phyloP scores from a whole-genome alignment of 2,329 filamentous ascomycete genomes.

The Chalara sp. region DNA sequence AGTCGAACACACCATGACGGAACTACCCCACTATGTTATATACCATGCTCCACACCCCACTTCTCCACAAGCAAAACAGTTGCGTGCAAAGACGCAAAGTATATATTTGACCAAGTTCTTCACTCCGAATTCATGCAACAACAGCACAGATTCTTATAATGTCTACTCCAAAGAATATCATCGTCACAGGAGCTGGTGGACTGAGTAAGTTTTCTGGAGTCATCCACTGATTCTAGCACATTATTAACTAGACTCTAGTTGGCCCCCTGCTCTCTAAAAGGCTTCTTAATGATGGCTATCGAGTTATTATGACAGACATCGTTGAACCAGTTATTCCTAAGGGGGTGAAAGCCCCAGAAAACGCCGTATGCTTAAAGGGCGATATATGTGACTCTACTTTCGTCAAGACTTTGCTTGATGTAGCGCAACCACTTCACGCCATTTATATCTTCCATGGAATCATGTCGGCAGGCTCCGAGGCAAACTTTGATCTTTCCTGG shows the following conservation, averaged over 20 bases:
- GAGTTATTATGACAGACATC: constrained; percentile 50
- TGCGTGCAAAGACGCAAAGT: too few relatives aligned
- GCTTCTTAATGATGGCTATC: constrained; percentile 21
- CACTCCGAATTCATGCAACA: too few relatives aligned
- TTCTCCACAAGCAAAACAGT: too few relatives aligned
- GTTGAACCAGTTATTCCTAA: constrained; percentile 43
- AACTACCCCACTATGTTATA: too few relatives aligned
- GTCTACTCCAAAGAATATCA: too few relatives aligned
- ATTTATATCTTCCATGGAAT: constrained; percentile 57
- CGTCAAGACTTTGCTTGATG: constrained; percentile 24
- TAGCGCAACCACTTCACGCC: constrained; percentile 30
- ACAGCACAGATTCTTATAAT: too few relatives aligned
- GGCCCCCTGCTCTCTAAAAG: constrained; percentile 44
- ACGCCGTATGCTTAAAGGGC: constrained; percentile 22
- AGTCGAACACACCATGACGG: too few relatives aligned
- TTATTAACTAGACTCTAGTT: constrained; percentile 56
- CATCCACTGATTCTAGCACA: too few relatives aligned
- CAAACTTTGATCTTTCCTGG: constrained; percentile 46
- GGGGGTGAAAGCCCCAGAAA: constrained; percentile 21
- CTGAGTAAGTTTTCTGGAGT: too few relatives aligned
- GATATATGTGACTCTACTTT: constrained; percentile 29
- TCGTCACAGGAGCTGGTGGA: too few relatives aligned
- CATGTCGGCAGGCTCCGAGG: constrained; percentile 57
- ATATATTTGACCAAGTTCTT: too few relatives aligned
- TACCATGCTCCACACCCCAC: too few relatives aligned